Evolutionary conservation across 148 eudicot genomes (phyloP).

Genomic region (Hydrangea macrophylla): DNA sequence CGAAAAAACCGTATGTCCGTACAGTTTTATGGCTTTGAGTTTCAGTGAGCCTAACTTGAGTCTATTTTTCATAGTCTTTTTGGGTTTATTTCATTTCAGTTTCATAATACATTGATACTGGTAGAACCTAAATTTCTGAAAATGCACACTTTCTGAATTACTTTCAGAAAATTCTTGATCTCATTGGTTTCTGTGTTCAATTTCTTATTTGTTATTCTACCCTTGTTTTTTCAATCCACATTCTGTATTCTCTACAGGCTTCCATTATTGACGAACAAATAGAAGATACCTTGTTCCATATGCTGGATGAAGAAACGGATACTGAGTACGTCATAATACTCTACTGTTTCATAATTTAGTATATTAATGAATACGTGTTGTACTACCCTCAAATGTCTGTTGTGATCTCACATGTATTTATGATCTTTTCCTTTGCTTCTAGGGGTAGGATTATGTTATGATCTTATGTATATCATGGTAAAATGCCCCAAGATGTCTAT

Average conservation of each 20-base stretch:
- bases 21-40: too few species aligned
- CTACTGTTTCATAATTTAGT: background rate
- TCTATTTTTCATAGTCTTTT: too few species aligned
- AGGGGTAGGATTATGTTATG: too few species aligned
- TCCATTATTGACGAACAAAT: constrained; percentile 79
- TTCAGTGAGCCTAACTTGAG: too few species aligned
- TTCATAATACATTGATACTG: too few species aligned
- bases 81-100: too few species aligned
- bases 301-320: constrained; percentile 99
- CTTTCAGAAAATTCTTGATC: too few species aligned
- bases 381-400: background rate
- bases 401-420: too few species aligned
- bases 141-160: too few species aligned
- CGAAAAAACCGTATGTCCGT: too few species aligned
- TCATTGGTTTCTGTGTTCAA: background rate
- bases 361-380: background rate
- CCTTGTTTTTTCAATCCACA: background rate
- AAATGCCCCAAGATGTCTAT: background rate
- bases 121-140: too few species aligned
- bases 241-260: constrained; percentile 48
- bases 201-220: background rate
- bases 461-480: background rate
- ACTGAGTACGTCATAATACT: constrained; percentile 57
- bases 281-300: constrained; percentile 82
- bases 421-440: too few species aligned